Base-by-base conservation (phyloP, 495 filamentous ascomycete species). In the Cudoniella acicularis region DNA sequence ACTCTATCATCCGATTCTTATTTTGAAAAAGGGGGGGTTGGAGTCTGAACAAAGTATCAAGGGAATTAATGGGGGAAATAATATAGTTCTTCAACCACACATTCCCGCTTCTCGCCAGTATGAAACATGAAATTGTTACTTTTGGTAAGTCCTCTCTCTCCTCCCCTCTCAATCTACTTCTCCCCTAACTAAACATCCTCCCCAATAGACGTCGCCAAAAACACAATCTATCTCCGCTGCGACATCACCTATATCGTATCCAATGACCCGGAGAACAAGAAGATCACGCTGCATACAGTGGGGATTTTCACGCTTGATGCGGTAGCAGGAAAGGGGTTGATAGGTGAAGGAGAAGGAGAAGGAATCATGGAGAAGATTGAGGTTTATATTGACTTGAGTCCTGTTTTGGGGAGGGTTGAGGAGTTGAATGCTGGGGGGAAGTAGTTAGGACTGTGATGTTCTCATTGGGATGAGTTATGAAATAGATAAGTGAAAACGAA, bases 371-470 rank as follows among this genome's bases (percentile, higher is more conserved):
- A 54, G 22, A 55, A 45, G 26, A 27, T 48, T 9, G 24, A 60
- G 25, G 50, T 48, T 9, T 53, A 36, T 55, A 16, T 55, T 22
- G 57, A 54, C 50, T 25, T 45, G 11, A 24, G 40, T 25, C 21
- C 53, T 25, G 53, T 56, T 16, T 17, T 13, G 40, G 42, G 16
- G 21, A 46, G 53, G 9, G 25, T 25, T n/a, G 47, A 13, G 30
- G 13, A 13, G 30, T 36, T 4, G 13, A 13, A 36, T 36, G 30
- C 30, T 36, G 30, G 13, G 54, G 91, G 90, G 2, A 89, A 90
- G 54, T 10, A 9, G 10, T 23, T 26, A 21, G 48, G n/a, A 9
- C 8, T 3, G 21, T n/a, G n/a, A n/a, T n/a, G n/a, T n/a, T n/a
- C n/a, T n/a, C n/a, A n/a, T n/a, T n/a, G n/a, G n/a, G n/a, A n/a